These are phyloP conservation scores for Apiospora kogelbergensis DNA, from an alignment of 2,329 filamentous ascomycete species.

Conservation along the genomic window DNA sequence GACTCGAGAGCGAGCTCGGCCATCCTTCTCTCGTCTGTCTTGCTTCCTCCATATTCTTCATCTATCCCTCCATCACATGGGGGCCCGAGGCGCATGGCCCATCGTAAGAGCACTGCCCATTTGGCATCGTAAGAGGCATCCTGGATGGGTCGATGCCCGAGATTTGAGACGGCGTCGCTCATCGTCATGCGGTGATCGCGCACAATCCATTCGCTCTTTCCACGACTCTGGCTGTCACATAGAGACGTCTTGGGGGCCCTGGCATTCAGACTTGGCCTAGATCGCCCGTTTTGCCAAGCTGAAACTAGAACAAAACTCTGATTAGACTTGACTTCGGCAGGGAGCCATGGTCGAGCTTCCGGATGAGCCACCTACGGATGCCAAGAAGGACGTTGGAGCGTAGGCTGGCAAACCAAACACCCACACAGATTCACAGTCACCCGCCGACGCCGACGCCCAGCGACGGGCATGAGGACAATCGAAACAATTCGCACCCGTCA, in stretches of 20 bases:
- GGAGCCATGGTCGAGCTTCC: neutral
- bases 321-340: neutral
- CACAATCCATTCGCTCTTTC: neutral
- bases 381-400: neutral
- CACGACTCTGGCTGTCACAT: neutral
- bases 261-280: neutral
- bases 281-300: neutral
- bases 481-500: neutral
- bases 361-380: neutral
- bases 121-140: neutral
- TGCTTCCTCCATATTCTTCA: neutral
- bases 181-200: neutral
- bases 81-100: neutral
- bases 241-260: neutral
- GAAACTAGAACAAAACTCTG: neutral
- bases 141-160: slow-evolving; percentile 1
- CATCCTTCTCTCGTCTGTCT: neutral
- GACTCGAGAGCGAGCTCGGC: neutral
- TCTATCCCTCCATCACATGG: neutral
- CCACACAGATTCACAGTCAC: neutral
- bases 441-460: neutral
- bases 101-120: neutral
- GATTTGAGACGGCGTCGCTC: neutral
- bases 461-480: neutral
- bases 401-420: neutral